Evolutionary conservation across 441 rosid species (phyloP), one percentile per base, ranked within the genome.

Genomic region (Daphne laureola): DNA sequence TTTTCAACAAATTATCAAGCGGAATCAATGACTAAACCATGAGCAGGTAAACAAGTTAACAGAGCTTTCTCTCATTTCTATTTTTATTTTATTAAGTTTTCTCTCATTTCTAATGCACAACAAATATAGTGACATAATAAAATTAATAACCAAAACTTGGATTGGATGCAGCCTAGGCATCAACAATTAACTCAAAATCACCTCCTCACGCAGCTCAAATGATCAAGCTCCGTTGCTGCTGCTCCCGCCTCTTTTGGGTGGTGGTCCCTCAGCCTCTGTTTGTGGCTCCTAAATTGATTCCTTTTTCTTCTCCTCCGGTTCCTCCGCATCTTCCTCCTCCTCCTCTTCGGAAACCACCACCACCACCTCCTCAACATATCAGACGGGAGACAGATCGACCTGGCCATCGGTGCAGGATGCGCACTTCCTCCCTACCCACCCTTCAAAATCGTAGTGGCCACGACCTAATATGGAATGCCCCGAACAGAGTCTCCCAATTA

Each of bases 401-500:
- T 43, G 49, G 18, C 92, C 84, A 31, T 81, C 86, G 41, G 81
- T 51, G 59, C 86, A 84, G 55, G 87, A 68, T 38, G 86, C 68
- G 67, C 83, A 84, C 71, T 84, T 84, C 42, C 66, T 78, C 71
- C 75, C 82, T 8, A 76, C 73, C 92, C 92, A 84, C 7, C 82
- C 77, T 60, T 84, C 87, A 17, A 81, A 57, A 62, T 84, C 84
- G 53, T 75, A 84, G 45, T 69, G 72, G 17, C 82, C 75, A 15
- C 58, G 64, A 25, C 86, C 86, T 73, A 73, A 57, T 56, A 77
- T 54, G 47, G 71, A 60, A 43, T 75, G 75, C 49, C 87, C 87
- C 7, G 87, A 71, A 65, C 85, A 81, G 8, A 81, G 65, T 64
- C 92, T 64, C 0, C 92, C 92, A 1, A 81, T 70, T 78, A 84